Conservation (phyloP, 768 basidiomycete species). For the Boletus rubescentipes region DNA sequence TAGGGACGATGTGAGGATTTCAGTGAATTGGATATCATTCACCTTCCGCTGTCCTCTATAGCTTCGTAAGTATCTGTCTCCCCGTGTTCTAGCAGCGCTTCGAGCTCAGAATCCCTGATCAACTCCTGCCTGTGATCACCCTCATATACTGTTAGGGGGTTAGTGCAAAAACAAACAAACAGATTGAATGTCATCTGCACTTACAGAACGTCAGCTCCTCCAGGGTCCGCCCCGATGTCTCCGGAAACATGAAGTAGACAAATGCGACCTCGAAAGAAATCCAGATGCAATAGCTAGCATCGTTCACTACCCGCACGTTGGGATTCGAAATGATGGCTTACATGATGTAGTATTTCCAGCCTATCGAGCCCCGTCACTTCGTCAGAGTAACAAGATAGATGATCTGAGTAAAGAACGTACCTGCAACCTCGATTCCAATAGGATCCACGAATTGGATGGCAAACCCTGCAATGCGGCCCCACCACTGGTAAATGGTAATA, state of each 20-base stretch:
- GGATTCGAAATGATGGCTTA: not conserved
- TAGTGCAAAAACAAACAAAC: too few species aligned
- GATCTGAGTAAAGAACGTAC: not conserved
- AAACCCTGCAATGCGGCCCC: conserved; percentile 44
- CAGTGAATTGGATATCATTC: too few species aligned
- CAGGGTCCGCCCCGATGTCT: not conserved
- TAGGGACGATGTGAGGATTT: too few species aligned
- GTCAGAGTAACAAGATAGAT: not conserved
- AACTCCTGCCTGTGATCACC: not conserved
- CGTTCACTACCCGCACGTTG: too few species aligned
- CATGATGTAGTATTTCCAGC: too few species aligned
- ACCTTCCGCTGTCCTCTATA: too few species aligned
- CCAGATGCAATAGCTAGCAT: conserved; percentile 1
- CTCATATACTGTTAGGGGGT: not conserved
- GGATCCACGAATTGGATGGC: conserved; percentile 16
- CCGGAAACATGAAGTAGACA: not conserved
- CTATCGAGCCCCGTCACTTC: not conserved
- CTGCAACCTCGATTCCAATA: conserved; percentile 13
- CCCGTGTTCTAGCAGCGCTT: too few species aligned
- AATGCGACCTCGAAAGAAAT: not conserved
- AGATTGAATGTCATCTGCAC: not conserved
- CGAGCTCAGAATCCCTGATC: not conserved
- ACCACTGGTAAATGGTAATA: conserved; percentile 59
- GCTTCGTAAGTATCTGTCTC: too few species aligned
- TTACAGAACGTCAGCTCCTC: too few species aligned